These are phyloP conservation scores for Aureobasidium sp. DNA, from an alignment of 2,329 filamentous ascomycete species.

Conservation along the genomic window DNA sequence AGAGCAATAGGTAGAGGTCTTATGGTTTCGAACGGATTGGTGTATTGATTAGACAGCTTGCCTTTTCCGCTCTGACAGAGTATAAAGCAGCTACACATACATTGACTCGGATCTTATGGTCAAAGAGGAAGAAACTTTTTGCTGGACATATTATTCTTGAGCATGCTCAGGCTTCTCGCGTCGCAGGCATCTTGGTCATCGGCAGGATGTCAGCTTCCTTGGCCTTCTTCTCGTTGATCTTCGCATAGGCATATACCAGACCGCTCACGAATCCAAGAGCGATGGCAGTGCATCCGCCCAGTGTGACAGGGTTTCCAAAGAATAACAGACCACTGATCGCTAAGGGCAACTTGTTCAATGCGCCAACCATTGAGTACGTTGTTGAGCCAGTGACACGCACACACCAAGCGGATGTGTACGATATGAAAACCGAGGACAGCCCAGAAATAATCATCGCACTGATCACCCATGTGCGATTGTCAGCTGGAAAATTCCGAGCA, in stretches of 20 bases:
- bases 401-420: constrained; percentile 97
- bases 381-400: constrained; percentile 95
- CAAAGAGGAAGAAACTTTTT: neutral
- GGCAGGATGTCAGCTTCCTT: neutral
- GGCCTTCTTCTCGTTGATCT: constrained; percentile 50
- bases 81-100: too few relatives aligned
- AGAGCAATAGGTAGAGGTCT: neutral
- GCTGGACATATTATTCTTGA: neutral
- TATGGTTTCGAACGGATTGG: too few relatives aligned
- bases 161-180: neutral
- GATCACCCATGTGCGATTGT: constrained; percentile 70
- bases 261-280: constrained; percentile 85
- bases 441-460: constrained; percentile 91
- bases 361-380: constrained; percentile 97
- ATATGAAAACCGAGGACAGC: constrained; percentile 90
- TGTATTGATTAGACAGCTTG: too few relatives aligned
- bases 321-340: constrained; percentile 88
- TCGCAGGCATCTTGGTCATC: neutral
- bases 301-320: constrained; percentile 87
- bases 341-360: constrained; percentile 97
- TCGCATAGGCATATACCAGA: constrained; percentile 81
- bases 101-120: neutral
- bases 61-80: too few relatives aligned
- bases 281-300: constrained; percentile 88
- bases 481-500: constrained; percentile 77